Base-by-base conservation (phyloP, 2,329 filamentous ascomycete genomes). In the Colletotrichum plurivorum region DNA sequence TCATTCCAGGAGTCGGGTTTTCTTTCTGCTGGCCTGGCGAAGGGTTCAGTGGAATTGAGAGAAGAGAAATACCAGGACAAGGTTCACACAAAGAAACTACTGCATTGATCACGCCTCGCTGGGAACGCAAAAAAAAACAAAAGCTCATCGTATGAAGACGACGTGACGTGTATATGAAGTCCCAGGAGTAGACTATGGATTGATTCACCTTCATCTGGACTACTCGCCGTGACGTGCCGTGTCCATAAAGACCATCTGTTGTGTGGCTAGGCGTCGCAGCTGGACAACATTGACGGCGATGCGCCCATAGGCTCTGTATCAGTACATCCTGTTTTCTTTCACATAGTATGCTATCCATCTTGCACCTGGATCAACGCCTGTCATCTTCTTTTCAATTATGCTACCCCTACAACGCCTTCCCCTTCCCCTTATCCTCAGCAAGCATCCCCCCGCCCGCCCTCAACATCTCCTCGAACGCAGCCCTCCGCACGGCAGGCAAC, bases 371-470 rank as follows among this genome's bases (percentile, higher is more conserved):
- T 56, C 8, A 20, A 5, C 6, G 4, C 16, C 16, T 9, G 6
- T 10, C 39, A 2, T 45, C 25, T 22, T 22, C 20, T 22, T 22
- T 22, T 2, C 10, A 9, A 8, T 36, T 36, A 48, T 18, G 18
- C 39, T 13, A 39, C 5, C 4, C 5, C 20, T 1, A 16, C 52
- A n/a, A 43, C 13, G 22, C 13, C 16, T 69, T 69, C 10, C 43
- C 61, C 60, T 73, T 73, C 8, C 53, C 56, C 57, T 76, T 78
- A 13, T 77, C 73, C 15, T 71, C 71, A 0, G 72, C 74, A n/a
- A 87, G 76, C 41, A 85, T 71, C 73, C 83, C 78, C 0, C 85
- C 84, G 0, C 89, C 89, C 46, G 84, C 80, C 62, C 78, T 82
- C 51, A 90, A 73, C 46, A 90, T 75, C 58, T 82, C 80, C 65